Base-by-base conservation (phyloP, 768 basidiomycete genomes). In the Tulasnella sp. region DNA sequence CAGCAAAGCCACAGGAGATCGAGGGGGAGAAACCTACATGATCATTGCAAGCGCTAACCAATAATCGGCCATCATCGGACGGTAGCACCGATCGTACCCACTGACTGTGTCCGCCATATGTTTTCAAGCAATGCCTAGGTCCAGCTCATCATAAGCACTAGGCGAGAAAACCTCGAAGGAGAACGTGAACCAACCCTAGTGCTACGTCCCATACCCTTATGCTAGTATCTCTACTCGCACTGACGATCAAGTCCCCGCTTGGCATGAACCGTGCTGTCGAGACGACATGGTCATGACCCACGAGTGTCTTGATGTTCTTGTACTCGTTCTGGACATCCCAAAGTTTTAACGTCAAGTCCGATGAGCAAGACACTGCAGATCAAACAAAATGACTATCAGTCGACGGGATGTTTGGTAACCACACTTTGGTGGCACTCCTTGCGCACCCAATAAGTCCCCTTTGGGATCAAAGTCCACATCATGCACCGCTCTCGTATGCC, bases 311-410 rank as follows among this genome's bases (percentile, higher is more conserved):
- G 79, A 88, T 88, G 84, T 95, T 96, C 87, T 94, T 95, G 89
- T 94, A 97, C 82, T 95, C 94, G 84, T 95, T 93, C 81, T 91
- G 89, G 21, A 92, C 90, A 85, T 96, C 94, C 96, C 96, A 97
- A 80, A 97, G 88, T 86, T 96, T 96, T 87, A 97, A 92, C 82
- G 94, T 94, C 74, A 97, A 87, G 86, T 97, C 96, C 76, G 92
- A 92, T 2, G 96, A 97, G 81, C 91, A 91, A 0, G 94, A 92
- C 85, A 88, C 90, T 89, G 82, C 81, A 83, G 42, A 44, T 27
- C 42, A 78, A 38, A 58, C n/a, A 34, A 16, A 18, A 18, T 38
- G 58, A n/a, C 40, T 1, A 16, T 77, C 71, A 27, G 39, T 79
- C 40, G 42, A 58, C 42, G 16, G 7, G 44, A 77, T n/a, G 56